Base-by-base conservation (phyloP, 805 yeast genomes). In the Teunomyces tritomae region DNA sequence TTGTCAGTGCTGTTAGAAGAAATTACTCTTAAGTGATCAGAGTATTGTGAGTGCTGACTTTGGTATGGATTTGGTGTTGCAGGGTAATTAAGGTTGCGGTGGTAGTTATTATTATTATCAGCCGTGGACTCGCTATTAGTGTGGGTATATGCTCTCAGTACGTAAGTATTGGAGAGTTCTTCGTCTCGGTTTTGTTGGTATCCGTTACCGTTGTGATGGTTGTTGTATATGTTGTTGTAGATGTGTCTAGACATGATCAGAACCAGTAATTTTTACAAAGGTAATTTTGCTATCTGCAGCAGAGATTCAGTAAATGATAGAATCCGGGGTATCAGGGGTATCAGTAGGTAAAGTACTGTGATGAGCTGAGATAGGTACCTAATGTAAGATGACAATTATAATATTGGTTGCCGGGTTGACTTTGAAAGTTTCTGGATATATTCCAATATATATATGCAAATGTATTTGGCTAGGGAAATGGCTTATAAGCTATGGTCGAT, bases 221-320 rank as follows among this genome's bases (percentile, higher is more conserved):
- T 7, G 32, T 24, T 37, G 28, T n/a, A 37, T 7, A 37, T 26
- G 40, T 20, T n/a, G 39, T 40, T 49, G 33, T 48, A 48, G 26
- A 44, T 45, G 37, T 42, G 52, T 42, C 45, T 47, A 26, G 53
- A 46, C 55, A 52, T 52, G 42, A 6, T 45, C 10, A n/a, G 39
- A 28, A 36, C 20, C 40, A 16, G 20, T 9, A 10, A 13, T 24
- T 37, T 24, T 37, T 20, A 37, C 28, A 37, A 24, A 24, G 40
- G 28, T 11, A 20, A 32, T 32, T 24, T 24, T 26, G 40, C 40
- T 26, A 37, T 35, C 39, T 27, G 29, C 32, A 29, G 43, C 43
- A 16, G 13, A 20, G 39, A 35, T 20, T 35, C 39, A 26, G 9
- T 10, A 3, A 20, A 17, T n/a, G n/a, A 17, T 35, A 13, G 39